Percentiles rank a stretch among this genome's conserved stretches.
phyloP scores from a whole-genome alignment of 2,329 filamentous ascomycete species.

The Fusarium tanahbumbuense region DNA sequence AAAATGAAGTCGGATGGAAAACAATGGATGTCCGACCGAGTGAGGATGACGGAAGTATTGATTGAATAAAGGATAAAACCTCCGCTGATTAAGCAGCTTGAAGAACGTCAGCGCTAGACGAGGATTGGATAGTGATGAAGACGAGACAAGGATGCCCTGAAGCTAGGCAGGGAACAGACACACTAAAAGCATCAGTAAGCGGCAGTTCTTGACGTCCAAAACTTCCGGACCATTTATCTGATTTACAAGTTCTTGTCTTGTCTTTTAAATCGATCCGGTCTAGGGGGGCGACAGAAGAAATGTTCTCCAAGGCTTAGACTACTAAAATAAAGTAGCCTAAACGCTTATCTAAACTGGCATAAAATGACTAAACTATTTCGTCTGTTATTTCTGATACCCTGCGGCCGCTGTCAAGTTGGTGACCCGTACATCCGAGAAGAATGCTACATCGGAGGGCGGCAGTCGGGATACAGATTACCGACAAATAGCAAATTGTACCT shows the following conservation, averaged over 20 bases:
- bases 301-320: no score
- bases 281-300: no score
- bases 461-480: not conserved
- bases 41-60: slow-evolving; percentile 6
- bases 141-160: not conserved
- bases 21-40: not conserved
- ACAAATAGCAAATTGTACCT: not conserved
- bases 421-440: not conserved
- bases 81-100: slow-evolving; percentile 33
- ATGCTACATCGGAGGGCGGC: not conserved
- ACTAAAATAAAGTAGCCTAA: no score
- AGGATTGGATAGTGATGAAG: not conserved
- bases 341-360: no score
- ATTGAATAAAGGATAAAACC: not conserved
- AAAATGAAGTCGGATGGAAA: slow-evolving; percentile 15
- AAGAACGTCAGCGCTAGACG: not conserved
- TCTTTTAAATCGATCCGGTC: not conserved
- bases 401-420: not conserved
- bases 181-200: not conserved
- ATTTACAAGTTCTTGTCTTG: not conserved
- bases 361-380: no score
- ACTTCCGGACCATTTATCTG: slow-evolving; percentile 18
- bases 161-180: not conserved
- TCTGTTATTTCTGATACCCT: no score
- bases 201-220: not conserved